Percentiles rank a stretch among this genome's conserved stretches.
These are phyloP conservation scores for Limnanthes douglasii DNA, from an alignment of 345 rosid genomes.

Conservation along the genomic window DNA sequence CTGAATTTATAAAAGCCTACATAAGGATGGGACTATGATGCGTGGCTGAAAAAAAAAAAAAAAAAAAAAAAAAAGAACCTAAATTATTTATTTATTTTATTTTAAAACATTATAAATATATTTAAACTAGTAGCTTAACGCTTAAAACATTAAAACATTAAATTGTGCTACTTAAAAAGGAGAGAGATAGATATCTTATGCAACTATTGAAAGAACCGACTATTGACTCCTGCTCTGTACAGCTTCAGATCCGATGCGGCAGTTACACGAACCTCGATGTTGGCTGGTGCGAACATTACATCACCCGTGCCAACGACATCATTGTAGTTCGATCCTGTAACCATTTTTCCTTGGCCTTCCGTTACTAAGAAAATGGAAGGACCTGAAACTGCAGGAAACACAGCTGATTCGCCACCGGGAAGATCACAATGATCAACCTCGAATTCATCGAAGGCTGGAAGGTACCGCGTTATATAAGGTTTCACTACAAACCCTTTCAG, in stretches of 20 bases:
- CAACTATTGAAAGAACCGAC: constrained; percentile 52
- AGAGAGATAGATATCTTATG: too few relatives aligned
- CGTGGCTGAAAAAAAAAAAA: too few relatives aligned
- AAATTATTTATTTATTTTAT: too few relatives aligned
- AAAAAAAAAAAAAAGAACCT: too few relatives aligned
- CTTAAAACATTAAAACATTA: too few relatives aligned
- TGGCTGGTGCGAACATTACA: constrained; percentile 67
- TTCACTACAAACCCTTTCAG: constrained; percentile 51
- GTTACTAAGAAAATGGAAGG: constrained; percentile 67
- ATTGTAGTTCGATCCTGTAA: constrained; percentile 18
- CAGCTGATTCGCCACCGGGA: constrained; percentile 38
- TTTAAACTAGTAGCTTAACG: too few relatives aligned
- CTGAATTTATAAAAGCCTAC: too few relatives aligned
- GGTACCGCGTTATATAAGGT: constrained; percentile 62
- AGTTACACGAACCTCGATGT: constrained; percentile 26
- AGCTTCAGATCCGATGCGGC: constrained; percentile 41
- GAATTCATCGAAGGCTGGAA: constrained; percentile 88
- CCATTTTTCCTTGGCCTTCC: constrained; percentile 49
- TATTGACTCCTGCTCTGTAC: constrained; percentile 82
- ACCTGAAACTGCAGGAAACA: constrained; percentile 61
- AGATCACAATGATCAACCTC: constrained; percentile 73
- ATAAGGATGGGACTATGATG: too few relatives aligned
- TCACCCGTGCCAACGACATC: constrained; percentile 45
- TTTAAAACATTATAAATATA: too few relatives aligned
- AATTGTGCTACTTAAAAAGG: too few relatives aligned